Evolutionary conservation across 352 stramenopile genomes (phyloP), one percentile per base, ranked within the genome.

Genomic region (Phytophthora nicotianae): DNA sequence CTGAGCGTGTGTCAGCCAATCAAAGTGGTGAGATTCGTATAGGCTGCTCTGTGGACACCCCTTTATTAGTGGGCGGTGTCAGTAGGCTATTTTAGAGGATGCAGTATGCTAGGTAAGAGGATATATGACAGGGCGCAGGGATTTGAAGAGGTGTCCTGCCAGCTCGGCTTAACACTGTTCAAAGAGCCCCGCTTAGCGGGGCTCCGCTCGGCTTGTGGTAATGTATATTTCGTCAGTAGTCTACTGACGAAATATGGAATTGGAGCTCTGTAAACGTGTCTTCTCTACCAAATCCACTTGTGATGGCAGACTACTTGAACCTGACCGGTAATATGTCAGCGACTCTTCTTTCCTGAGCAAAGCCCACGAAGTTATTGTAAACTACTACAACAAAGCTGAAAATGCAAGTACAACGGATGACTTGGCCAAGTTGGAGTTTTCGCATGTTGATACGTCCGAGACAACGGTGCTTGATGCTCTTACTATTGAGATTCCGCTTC

Each of bases 341-440:
- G 40, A 47, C 13, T 19, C 32, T 10, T 49, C 26, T 4, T 47
- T 62, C 24, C 21, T 33, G 4, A 52, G 23, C 8, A 24, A 56
- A 29, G 8, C 24, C 3, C 37, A 43, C 13, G 27, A 33, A 1
- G 32, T 27, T 5, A 40, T 47, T 48, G 33, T 55, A 11, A 46
- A 42, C 33, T 62, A 62, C 32, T 62, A 27, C 35, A 32, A 46
- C 14, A 62, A 62, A 16, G 32, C 54, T 23, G 23, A 49, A 1
- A 47, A 55, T 26, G 35, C 33, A 27, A 62, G 54, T 19, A 48
- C 27, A n/a, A 41, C 32, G 16, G 42, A 62, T 17, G 32, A 42
- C 16, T 24, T 48, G 54, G 54, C 54, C 10, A 58, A 35, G 9
- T 23, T 61, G 7, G 50, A 60, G 19, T 61, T 61, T 38, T 53